Evolutionary conservation across 73 alveolate species (phyloP).

Genomic region (Paramecium tetraurelia): DNA sequence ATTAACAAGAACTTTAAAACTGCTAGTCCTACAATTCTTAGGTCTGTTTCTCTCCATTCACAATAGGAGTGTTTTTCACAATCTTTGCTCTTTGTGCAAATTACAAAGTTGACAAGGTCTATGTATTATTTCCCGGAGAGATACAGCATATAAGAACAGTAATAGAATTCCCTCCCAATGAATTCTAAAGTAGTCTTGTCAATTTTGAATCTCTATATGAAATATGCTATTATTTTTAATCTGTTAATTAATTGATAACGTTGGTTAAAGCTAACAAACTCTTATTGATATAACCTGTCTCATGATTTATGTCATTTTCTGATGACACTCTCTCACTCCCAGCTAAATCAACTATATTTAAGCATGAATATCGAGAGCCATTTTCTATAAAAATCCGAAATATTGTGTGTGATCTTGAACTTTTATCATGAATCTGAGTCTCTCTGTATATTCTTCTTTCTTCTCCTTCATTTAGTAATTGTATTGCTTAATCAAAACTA

Average conservation of each 20-base stretch:
- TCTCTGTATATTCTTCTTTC: conserved; percentile 87
- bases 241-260: conserved; percentile 87
- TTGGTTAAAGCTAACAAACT: conserved; percentile 84
- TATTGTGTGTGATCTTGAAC: conserved; percentile 92
- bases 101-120: conserved; percentile 86
- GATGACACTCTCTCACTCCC: conserved; percentile 90
- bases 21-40: background rate
- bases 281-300: conserved; percentile 90
- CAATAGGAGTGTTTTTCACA: conserved; percentile 60
- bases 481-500: conserved; percentile 80
- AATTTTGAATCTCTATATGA: conserved; percentile 87
- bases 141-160: conserved; percentile 91
- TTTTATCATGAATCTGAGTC: conserved; percentile 90
- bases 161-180: conserved; percentile 92
- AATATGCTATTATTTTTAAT: conserved; percentile 73
- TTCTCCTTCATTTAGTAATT: conserved; percentile 86
- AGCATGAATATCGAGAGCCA: conserved; percentile 37
- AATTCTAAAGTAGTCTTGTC: conserved; percentile 87
- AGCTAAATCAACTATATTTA: conserved; percentile 93
- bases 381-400: conserved; percentile 74
- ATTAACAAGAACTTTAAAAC: background rate
- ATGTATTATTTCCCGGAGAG: conserved; percentile 89
- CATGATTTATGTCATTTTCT: conserved; percentile 78
- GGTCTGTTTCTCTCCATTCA: background rate
- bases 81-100: conserved; percentile 87